These are phyloP conservation scores for Phytophthora citricola DNA, from an alignment of 352 stramenopile species.

Conservation along the genomic window DNA sequence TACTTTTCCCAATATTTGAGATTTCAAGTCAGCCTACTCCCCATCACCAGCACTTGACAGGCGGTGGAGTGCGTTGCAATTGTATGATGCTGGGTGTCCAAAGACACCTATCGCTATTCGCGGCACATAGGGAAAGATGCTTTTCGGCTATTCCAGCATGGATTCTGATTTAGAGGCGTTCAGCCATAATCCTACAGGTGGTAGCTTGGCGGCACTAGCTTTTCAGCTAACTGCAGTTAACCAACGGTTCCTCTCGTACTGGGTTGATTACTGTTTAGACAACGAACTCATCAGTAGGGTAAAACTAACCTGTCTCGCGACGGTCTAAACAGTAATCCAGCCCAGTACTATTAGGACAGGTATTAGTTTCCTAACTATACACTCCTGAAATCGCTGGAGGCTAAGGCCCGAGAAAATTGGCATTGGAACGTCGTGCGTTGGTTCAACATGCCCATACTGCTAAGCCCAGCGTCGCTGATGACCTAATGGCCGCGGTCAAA, in stretches of 20 bases:
- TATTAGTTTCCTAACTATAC: too few relatives aligned
- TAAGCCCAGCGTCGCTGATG: too few relatives aligned
- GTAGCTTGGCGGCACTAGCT: constrained; percentile 93
- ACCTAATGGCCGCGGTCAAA: too few relatives aligned
- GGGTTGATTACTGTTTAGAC: constrained; percentile 90
- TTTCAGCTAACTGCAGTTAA: constrained; percentile 91
- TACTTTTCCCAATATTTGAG: constrained; percentile 85
- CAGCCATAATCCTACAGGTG: constrained; percentile 92
- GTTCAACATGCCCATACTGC: too few relatives aligned
- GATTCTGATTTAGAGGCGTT: constrained; percentile 85
- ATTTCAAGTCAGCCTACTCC: constrained; percentile 57
- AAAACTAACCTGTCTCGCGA: constrained; percentile 35
- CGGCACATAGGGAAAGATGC: constrained; percentile 76
- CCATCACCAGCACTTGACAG: constrained; percentile 25
- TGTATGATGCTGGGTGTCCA: constrained; percentile 45
- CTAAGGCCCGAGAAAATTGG: too few relatives aligned
- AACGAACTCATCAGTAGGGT: constrained; percentile 43
- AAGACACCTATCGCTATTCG: constrained; percentile 56
- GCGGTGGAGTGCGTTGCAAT: constrained; percentile 37
- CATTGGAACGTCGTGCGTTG: too few relatives aligned
- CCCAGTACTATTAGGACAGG: too few relatives aligned
- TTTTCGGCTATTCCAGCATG: constrained; percentile 87
- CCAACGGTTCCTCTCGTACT: constrained; percentile 93
- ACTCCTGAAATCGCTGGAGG: too few relatives aligned
- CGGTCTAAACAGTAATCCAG: constrained; percentile 9